A percentile compares a stretch with the other conserved stretches of the same genome.
Conservation (phyloP, 2,329 filamentous ascomycete species). For the Alternaria sp. region DNA sequence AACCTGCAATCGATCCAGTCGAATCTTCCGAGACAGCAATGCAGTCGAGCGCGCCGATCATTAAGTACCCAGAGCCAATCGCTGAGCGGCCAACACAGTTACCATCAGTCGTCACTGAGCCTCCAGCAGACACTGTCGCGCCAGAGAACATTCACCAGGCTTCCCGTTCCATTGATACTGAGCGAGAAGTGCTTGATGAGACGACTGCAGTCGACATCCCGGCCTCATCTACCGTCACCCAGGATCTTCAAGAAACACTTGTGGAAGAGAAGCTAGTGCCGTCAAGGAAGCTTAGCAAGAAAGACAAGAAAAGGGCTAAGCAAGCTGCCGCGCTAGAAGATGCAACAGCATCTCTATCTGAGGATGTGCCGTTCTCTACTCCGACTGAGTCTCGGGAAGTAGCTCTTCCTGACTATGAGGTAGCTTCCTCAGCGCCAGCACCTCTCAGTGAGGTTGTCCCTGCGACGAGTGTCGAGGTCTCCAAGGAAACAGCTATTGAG, state of each 20-base stretch:
- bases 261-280: constrained; percentile 15
- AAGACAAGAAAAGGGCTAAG: constrained; percentile 39
- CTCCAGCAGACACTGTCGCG: not conserved
- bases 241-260: not conserved
- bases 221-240: not conserved
- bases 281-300: constrained; percentile 30
- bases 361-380: not conserved
- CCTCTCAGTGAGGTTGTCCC: not conserved
- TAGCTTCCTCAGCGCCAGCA: not conserved
- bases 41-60: not conserved
- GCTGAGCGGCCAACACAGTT: not conserved
- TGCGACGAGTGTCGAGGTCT: not conserved
- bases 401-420: not conserved
- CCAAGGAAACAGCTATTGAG: not conserved
- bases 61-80: not conserved
- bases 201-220: not conserved
- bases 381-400: not conserved
- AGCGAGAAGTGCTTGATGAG: not conserved
- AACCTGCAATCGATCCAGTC: constrained; percentile 5
- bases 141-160: not conserved
- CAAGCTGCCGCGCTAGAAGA: constrained; percentile 14
- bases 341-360: not conserved
- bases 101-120: not conserved
- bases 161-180: not conserved
- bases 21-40: constrained; percentile 10